phyloP scores from a whole-genome alignment of 306 rosid species.

The Prinsepia uniflora region DNA sequence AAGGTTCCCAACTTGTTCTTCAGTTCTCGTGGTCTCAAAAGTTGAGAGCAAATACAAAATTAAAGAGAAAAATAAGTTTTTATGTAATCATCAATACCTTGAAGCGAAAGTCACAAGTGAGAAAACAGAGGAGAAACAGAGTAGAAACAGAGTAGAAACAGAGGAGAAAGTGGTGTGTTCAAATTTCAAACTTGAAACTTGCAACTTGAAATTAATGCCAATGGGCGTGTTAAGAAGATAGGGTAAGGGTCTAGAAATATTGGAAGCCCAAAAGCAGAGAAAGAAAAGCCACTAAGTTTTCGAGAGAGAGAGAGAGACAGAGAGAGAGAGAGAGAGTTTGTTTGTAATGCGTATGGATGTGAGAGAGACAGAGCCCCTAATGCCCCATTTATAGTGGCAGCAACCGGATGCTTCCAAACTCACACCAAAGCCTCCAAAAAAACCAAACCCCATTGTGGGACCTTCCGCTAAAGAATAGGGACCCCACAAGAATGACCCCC shows the following conservation, averaged over 20 bases:
- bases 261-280: not conserved
- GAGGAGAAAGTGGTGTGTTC: conserved; percentile 17
- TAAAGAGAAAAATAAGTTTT: not conserved
- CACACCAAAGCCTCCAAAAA: conserved; percentile 16
- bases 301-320: conserved; percentile 23
- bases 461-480: conserved; percentile 19
- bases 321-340: conserved; percentile 1
- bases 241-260: too few relatives aligned
- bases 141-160: not conserved
- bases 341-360: conserved; percentile 28
- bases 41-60: not conserved
- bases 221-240: too few relatives aligned
- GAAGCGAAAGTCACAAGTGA: not conserved
- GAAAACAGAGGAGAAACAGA: not conserved
- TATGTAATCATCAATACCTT: conserved; percentile 14
- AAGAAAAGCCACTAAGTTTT: conserved; percentile 6
- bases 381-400: conserved; percentile 56
- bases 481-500: not conserved
- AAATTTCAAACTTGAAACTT: too few relatives aligned
- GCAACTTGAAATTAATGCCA: too few relatives aligned
- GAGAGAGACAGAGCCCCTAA: conserved; percentile 29
- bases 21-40: not conserved
- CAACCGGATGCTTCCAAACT: conserved; percentile 29
- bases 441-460: conserved; percentile 26
- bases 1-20: not conserved